A percentile compares a stretch with the other conserved stretches of the same genome.
These are phyloP conservation scores for Ophiocordyceps sinensis DNA, from an alignment of 2,329 filamentous ascomycete genomes.

Conservation along the genomic window DNA sequence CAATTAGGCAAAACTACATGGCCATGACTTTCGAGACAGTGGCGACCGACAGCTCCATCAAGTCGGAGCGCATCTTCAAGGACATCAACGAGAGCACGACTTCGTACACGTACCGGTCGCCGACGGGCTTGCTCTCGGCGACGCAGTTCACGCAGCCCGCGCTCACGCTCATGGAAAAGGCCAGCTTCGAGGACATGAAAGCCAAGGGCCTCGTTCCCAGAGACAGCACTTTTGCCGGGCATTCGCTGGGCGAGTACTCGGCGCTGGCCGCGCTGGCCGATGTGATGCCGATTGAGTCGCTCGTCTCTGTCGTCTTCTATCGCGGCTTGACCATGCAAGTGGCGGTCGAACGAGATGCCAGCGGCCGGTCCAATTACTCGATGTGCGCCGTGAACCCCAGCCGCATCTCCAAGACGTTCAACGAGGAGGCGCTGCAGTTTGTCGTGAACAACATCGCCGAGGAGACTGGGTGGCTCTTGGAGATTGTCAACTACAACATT, in stretches of 20 bases:
- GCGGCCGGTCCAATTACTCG: slow-evolving; percentile 91
- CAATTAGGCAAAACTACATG: slow-evolving; percentile 98
- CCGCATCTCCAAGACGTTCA: slow-evolving; percentile 96
- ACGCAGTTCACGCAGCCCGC: slow-evolving; percentile 98
- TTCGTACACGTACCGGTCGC: slow-evolving; percentile 94
- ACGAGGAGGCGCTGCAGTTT: slow-evolving; percentile 91
- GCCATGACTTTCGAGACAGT: slow-evolving; percentile 99
- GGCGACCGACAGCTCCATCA: slow-evolving; percentile 76
- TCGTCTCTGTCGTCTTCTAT: slow-evolving; percentile 98
- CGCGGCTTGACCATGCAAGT: slow-evolving; percentile 98
- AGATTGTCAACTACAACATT: slow-evolving; percentile 96
- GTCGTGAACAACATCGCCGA: slow-evolving; percentile 92
- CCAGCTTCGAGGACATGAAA: slow-evolving; percentile 98
- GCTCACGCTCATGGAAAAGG: slow-evolving; percentile 98
- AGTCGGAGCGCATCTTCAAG: slow-evolving; percentile 99
- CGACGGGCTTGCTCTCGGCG: slow-evolving; percentile 84
- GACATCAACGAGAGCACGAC: slow-evolving; percentile 85
- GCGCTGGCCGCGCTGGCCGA: slow-evolving; percentile 90
- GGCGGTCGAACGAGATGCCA: slow-evolving; percentile 87
- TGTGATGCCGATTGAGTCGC: slow-evolving; percentile 98
- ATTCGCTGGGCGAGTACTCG: slow-evolving; percentile 97
- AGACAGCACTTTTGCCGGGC: slow-evolving; percentile 94
- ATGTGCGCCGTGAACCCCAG: slow-evolving; percentile 99
- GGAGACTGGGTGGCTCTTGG: slow-evolving; percentile 85
- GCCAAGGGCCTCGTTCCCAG: slow-evolving; percentile 89